A percentile compares a stretch with the other conserved stretches of the same genome.
Conservation (phyloP, 176 grass and related monocot genomes). For the Oryza coarctata region DNA sequence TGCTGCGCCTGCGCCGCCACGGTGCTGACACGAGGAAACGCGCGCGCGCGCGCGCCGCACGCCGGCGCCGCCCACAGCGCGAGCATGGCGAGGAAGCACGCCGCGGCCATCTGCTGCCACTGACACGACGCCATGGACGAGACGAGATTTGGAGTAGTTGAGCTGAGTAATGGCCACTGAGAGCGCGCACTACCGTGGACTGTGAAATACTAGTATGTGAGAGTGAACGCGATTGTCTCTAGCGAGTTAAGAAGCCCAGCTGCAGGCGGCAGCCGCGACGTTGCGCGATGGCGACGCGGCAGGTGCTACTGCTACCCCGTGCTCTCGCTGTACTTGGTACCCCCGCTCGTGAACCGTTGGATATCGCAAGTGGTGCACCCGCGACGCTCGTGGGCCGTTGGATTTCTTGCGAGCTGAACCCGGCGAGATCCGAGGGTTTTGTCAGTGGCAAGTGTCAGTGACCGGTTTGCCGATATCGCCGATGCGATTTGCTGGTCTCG, state of each 20-base stretch:
- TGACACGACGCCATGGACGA: not conserved
- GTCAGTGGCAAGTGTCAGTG: constrained; percentile 14
- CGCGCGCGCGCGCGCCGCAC: constrained; percentile 1
- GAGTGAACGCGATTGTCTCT: constrained; percentile 10
- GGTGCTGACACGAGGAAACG: not conserved
- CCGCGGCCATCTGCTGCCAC: constrained; percentile 2
- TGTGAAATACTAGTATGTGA: not conserved
- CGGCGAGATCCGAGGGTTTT: constrained; percentile 36
- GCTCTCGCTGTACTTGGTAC: not conserved
- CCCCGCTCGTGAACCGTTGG: not conserved
- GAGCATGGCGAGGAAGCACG: constrained; percentile 26
- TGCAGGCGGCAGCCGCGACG: not conserved
- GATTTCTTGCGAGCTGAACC: not conserved
- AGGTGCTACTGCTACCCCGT: not conserved
- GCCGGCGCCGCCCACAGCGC: constrained; percentile 7
- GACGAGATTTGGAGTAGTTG: constrained; percentile 51
- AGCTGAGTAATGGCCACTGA: constrained; percentile 36
- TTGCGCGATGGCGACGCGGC: constrained; percentile 23
- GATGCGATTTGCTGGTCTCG: constrained; percentile 25
- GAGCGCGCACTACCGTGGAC: not conserved
- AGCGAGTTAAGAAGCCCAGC: constrained; percentile 26
- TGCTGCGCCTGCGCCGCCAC: not conserved
- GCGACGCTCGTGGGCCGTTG: not conserved
- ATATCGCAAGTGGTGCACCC: not conserved
- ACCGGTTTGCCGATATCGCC: not conserved